phyloP scores from a whole-genome alignment of 306 rosid species.

The Delonix regia region DNA sequence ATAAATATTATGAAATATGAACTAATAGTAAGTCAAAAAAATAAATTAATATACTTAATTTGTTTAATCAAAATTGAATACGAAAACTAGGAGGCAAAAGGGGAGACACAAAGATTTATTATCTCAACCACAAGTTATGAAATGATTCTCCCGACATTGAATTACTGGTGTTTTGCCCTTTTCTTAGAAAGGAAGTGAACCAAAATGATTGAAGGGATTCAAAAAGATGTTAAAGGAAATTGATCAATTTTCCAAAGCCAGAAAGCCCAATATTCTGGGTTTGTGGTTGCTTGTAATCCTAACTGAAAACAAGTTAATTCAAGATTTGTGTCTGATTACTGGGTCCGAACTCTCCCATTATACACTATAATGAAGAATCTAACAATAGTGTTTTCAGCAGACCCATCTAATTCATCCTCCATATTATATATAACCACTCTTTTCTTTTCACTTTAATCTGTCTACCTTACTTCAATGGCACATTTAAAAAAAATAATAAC shows the following conservation, averaged over 20 bases:
- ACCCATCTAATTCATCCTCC: slow-evolving; percentile 28
- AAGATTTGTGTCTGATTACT: slow-evolving; percentile 53
- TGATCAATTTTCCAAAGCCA: slow-evolving; percentile 38
- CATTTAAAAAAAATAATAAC: not conserved
- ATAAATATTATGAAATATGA: no score
- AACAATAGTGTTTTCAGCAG: slow-evolving; percentile 32
- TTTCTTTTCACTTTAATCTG: slow-evolving; percentile 23
- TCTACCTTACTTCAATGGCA: slow-evolving; percentile 32
- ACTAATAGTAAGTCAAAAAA: no score
- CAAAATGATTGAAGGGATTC: slow-evolving; percentile 44
- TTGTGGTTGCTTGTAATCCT: slow-evolving; percentile 49
- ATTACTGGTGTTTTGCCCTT: slow-evolving; percentile 27
- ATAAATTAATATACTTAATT: not conserved
- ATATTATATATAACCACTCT: slow-evolving; percentile 19
- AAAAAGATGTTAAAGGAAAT: slow-evolving; percentile 40
- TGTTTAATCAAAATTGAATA: not conserved
- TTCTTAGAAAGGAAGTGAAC: slow-evolving; percentile 59
- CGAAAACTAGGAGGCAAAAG: not conserved
- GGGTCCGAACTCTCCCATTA: slow-evolving; percentile 41
- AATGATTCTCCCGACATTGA: slow-evolving; percentile 55
- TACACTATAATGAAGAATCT: slow-evolving; percentile 43
- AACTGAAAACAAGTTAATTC: slow-evolving; percentile 36
- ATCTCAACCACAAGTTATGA: slow-evolving; percentile 44
- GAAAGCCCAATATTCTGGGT: slow-evolving; percentile 67
- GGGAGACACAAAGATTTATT: slow-evolving; percentile 29